Evolutionary conservation across 768 basidiomycete genomes (phyloP).

Genomic region (Suillus lakei): DNA sequence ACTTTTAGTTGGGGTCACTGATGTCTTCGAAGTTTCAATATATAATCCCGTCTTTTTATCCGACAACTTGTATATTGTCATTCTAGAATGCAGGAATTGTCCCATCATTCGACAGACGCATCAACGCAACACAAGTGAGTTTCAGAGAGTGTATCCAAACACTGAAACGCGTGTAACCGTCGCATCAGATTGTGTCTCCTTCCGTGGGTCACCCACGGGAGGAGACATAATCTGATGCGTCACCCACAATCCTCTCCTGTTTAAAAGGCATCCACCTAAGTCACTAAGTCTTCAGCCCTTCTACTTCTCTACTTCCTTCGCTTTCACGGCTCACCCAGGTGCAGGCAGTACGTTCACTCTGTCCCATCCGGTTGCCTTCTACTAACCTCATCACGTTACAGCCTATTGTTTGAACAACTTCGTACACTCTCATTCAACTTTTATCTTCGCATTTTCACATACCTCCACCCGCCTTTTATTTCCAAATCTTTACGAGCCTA

Average conservation of each 20-base stretch:
- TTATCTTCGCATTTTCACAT: not conserved
- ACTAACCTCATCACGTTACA: not conserved
- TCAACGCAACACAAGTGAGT: slow-evolving; percentile 57
- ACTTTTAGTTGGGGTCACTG: not conserved
- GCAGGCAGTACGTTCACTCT: slow-evolving; percentile 1
- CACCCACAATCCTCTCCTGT: not conserved
- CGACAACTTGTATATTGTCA: not conserved
- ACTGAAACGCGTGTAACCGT: not conserved
- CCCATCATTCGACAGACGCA: not conserved
- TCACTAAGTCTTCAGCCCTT: not conserved
- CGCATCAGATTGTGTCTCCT: too few species aligned
- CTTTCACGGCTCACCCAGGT: slow-evolving; percentile 4
- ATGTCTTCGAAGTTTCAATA: not conserved
- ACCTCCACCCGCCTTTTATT: not conserved
- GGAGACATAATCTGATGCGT: not conserved
- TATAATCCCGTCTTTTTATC: not conserved
- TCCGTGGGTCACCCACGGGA: not conserved
- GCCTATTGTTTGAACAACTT: not conserved
- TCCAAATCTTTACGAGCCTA: not conserved
- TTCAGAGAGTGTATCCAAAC: slow-evolving; percentile 36
- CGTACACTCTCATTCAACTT: not conserved
- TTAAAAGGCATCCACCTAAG: not conserved
- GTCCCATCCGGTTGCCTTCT: not conserved
- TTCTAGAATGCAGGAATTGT: not conserved
- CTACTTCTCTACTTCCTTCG: not conserved